Conservation (phyloP, 1,284 basidiomycete species). For the Apiotrichum domesticum region DNA sequence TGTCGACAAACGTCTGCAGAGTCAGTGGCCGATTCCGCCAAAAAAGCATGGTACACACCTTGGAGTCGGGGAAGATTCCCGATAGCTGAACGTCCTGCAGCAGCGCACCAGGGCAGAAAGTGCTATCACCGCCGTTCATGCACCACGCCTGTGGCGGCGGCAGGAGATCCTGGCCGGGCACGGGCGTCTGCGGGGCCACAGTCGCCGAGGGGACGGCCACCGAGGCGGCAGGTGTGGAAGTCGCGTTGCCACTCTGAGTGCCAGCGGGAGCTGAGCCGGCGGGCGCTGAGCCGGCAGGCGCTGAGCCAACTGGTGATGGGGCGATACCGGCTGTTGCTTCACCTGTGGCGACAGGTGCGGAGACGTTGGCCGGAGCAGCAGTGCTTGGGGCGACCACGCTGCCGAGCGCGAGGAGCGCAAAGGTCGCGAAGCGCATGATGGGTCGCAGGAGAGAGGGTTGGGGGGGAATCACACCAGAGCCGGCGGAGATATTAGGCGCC, state of each 20-base stretch:
- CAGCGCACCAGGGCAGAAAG: constrained; percentile 73
- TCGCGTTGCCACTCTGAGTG: constrained; percentile 4
- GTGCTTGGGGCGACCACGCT: neutral
- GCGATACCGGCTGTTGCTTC: too few species aligned
- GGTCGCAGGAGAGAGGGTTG: too few species aligned
- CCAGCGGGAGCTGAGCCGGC: too few species aligned
- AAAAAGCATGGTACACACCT: constrained; percentile 50
- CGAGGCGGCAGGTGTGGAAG: constrained; percentile 19
- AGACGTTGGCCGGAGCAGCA: neutral
- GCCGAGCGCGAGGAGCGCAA: neutral
- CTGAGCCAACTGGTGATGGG: neutral
- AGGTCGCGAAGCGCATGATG: neutral
- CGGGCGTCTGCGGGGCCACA: constrained; percentile 51
- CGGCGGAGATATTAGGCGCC: too few species aligned
- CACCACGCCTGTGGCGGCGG: constrained; percentile 59
- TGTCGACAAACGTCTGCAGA: constrained; percentile 65
- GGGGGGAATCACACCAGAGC: too few species aligned
- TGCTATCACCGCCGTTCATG: constrained; percentile 52
- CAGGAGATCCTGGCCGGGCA: constrained; percentile 63
- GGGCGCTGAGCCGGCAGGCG: too few species aligned
- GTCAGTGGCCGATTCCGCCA: neutral
- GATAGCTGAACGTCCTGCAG: constrained; percentile 81
- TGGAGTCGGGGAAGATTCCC: constrained; percentile 68
- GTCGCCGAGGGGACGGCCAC: constrained; percentile 56
- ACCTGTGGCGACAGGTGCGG: too few species aligned